Evolutionary conservation across 139 green algal genomes (phyloP).

Genomic region (Haematococcus lacustris): DNA sequence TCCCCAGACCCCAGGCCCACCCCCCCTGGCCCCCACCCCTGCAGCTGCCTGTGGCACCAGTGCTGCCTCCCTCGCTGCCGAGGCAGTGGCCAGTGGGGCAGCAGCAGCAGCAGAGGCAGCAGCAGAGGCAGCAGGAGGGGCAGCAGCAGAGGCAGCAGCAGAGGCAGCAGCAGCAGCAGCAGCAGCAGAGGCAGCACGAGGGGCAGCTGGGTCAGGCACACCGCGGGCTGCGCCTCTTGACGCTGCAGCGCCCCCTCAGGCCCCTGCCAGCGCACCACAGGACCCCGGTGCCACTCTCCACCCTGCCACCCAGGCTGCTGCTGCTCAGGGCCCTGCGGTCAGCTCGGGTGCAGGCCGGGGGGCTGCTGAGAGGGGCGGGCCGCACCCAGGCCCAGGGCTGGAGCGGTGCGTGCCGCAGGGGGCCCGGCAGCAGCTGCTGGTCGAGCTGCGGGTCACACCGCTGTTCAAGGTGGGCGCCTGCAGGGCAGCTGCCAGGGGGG

Average conservation of each 20-base stretch:
- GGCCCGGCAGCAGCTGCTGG: slow-evolving; percentile 36
- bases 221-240: neutral
- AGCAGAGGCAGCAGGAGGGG: no score
- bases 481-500: no score
- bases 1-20: neutral
- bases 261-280: neutral
- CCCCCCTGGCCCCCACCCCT: neutral
- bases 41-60: neutral
- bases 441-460: slow-evolving; percentile 34
- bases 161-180: no score
- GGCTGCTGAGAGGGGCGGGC: no score
- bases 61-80: no score
- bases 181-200: neutral
- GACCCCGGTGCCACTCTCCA: neutral
- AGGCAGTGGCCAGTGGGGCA: no score
- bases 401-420: slow-evolving; percentile 33
- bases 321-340: neutral
- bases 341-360: neutral
- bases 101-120: no score
- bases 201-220: neutral
- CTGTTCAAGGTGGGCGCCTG: slow-evolving; percentile 33
- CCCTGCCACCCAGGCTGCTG: neutral
- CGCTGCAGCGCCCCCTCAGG: neutral
- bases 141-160: no score
- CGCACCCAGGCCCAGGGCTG: neutral